Evolutionary conservation across 1,284 basidiomycete species (phyloP).

Genomic region (Peniophora sp.): DNA sequence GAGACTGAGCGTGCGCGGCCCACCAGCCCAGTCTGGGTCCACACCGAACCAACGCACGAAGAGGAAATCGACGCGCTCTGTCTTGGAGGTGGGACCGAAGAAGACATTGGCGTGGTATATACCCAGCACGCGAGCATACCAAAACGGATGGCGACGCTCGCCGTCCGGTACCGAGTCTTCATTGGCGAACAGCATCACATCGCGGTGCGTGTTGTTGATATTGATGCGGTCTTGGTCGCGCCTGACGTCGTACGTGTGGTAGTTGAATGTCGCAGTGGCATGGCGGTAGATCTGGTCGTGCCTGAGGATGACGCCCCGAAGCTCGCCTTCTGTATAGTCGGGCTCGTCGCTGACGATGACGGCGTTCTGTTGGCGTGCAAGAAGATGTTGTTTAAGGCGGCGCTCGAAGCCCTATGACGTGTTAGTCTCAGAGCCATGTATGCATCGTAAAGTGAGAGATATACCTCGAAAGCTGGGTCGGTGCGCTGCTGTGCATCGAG

Average conservation of each 20-base stretch:
- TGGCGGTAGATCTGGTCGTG: slow-evolving; percentile 18
- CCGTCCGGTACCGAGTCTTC: not conserved
- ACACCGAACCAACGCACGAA: slow-evolving; percentile 18
- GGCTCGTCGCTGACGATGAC: not conserved
- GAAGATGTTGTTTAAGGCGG: not conserved
- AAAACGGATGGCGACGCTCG: slow-evolving; percentile 12
- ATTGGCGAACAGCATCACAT: slow-evolving; percentile 16
- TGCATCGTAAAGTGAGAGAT: not conserved
- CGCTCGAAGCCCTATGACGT: not conserved
- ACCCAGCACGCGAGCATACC: slow-evolving; percentile 17
- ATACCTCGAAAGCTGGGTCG: not conserved
- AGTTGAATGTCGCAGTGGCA: slow-evolving; percentile 17
- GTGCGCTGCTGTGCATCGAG: not conserved
- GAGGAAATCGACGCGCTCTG: slow-evolving; percentile 14
- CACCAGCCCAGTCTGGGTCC: slow-evolving; percentile 8
- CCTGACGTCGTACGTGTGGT: slow-evolving; percentile 21
- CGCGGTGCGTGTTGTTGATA: slow-evolving; percentile 11
- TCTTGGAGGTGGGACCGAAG: not conserved
- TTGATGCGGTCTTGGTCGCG: slow-evolving; percentile 22
- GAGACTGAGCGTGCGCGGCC: slow-evolving; percentile 6
- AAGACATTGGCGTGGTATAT: slow-evolving; percentile 12
- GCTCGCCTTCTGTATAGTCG: not conserved
- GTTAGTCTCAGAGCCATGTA: not conserved
- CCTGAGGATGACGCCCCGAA: not conserved
- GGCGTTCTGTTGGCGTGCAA: not conserved